Evolutionary conservation across 495 filamentous ascomycete genomes (phyloP), one percentile per base, ranked within the genome.

Genomic region (Penicillium samsonianum): DNA sequence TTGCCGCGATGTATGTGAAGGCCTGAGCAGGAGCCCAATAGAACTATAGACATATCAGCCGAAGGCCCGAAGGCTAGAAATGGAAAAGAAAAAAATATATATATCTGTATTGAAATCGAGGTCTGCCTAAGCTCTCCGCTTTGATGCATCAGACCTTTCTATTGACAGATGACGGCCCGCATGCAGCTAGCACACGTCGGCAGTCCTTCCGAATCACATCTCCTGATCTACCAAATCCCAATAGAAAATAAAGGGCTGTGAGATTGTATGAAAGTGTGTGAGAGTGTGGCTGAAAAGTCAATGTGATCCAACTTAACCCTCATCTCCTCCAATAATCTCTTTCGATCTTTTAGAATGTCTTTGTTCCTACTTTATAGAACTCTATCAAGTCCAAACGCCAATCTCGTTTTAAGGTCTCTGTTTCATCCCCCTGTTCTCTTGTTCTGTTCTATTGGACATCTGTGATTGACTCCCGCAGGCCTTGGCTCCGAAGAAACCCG

Each of bases 381-480:
- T 19, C 17, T 14, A 7, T 35, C 26, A 54, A 35, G 50, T 19
- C 50, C 50, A 23, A 33, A 53, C 48, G n/a, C 40, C 11, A 25
- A 42, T 53, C 28, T 41, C 16, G 28, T 45, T 22, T 20, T 28
- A 10, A 1, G 43, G 33, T 59, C 8, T 33, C 30, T 33, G 60
- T 57, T 60, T 50, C 38, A 50, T 38, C 55, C 55, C 53, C 53
- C 46, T 55, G 55, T 49, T 50, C 16, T 42, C 35, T 37, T 55
- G 53, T 43, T 30, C 20, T 25, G 7, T 28, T 52, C 23, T 52
- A 52, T 52, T 37, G 22, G 38, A 23, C 20, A 19, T 51, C 38
- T 53, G 57, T 57, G 53, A 65, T 63, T 62, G 55, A 60, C 46
- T 30, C 55, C 54, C 48, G 58, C 48, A 55, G 35, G 46, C n/a